Conservation (phyloP, 345 rosid species). For the Salix purpurea region DNA sequence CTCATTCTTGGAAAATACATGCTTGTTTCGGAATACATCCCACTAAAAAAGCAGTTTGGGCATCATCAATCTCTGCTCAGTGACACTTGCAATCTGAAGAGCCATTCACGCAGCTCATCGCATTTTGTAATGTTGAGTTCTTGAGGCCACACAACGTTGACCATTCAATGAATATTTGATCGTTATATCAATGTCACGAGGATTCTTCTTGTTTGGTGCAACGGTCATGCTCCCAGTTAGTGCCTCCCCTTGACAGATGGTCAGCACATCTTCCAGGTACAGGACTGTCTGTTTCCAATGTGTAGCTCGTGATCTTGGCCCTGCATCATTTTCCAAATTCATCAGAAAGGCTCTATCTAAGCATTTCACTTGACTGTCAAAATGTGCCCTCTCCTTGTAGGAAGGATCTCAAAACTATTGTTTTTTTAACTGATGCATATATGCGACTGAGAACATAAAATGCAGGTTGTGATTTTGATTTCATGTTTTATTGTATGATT, state of each 20-base stretch:
- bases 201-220: conserved; percentile 83
- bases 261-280: conserved; percentile 90
- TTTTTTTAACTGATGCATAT: no score
- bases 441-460: background rate
- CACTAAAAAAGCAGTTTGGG: background rate
- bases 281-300: conserved; percentile 98
- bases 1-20: background rate
- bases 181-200: conserved; percentile 81
- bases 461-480: background rate
- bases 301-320: conserved; percentile 70
- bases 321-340: conserved; percentile 26
- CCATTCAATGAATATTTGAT: conserved; percentile 73
- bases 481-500: background rate
- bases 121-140: conserved; percentile 73
- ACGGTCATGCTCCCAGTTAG: conserved; percentile 83
- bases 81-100: background rate
- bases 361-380: background rate
- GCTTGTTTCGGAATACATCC: background rate
- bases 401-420: background rate
- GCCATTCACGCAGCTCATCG: conserved; percentile 19
- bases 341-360: background rate
- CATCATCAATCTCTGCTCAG: background rate
- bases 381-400: background rate
- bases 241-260: conserved; percentile 86
- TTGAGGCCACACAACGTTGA: conserved; percentile 51